Base-by-base conservation (phyloP, 192 early-diverging fungal species). In the Mortierella antarctica region DNA sequence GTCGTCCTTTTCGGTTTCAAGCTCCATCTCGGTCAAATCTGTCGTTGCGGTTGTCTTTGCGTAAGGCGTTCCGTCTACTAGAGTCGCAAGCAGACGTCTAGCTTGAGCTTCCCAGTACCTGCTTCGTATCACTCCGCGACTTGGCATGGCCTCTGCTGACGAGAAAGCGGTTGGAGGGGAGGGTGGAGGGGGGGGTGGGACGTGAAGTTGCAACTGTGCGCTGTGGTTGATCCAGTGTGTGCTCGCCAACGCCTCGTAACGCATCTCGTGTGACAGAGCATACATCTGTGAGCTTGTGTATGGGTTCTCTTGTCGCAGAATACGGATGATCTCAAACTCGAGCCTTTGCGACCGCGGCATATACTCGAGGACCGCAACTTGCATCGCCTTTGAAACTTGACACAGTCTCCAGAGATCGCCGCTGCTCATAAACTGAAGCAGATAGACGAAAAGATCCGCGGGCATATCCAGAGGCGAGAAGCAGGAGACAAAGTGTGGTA, bases 391-490 rank as follows among this genome's bases (percentile, higher is more conserved):
- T n/a, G 65, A 66, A 9, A 66, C 65, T 15, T 66, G 65, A 54
- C 52, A 56, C 0, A 66, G 53, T 15, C 52, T 39, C 65, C 65
- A 66, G 52, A 66, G 65, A 46, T 66, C 65, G 2, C 65, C 65
- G 12, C 52, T 41, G 39, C 23, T 66, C 53, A 66, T 39, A 18
- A 66, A 66, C 9, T 66, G 40, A 41, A 66, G 51, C 7, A 66
- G 44, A 53, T 53, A 66, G 17, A 66, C 52, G 31, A 66, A 20
- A 13, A 66, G 8, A 42, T 56, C 65, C 1, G 49, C 4, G 7
- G 65, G 65, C 12, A 66, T 40, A 20, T 56, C 50, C 18, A 66
- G 39, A 6, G 53, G 65, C 4, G 65, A 66, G 53, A 66, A 66
- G 53, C 65, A 66, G 18, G 9, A 44, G 6, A 55, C 42, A 13